Evolutionary conservation across 2,329 filamentous ascomycete genomes (phyloP).

Genomic region (Nannizzia gypsea): DNA sequence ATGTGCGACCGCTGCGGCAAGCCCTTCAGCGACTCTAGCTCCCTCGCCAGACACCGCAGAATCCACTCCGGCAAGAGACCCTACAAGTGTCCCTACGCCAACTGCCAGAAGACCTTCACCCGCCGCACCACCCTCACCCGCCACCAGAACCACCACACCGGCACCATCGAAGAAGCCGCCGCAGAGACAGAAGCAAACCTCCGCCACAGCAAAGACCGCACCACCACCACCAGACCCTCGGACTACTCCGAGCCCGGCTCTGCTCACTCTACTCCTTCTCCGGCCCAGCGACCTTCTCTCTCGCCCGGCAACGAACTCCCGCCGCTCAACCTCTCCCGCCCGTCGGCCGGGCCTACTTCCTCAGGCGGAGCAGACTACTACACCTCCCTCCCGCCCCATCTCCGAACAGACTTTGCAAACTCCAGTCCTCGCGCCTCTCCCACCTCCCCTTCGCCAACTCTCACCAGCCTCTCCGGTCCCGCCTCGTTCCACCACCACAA

Average conservation of each 20-base stretch:
- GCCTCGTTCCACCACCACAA: slow-evolving; percentile 25
- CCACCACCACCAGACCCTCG: slow-evolving; percentile 23
- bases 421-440: slow-evolving; percentile 44
- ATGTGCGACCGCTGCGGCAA: slow-evolving; percentile 96
- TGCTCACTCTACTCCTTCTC: slow-evolving; percentile 59
- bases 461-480: slow-evolving; percentile 44
- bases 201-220: slow-evolving; percentile 41
- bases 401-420: slow-evolving; percentile 61
- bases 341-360: slow-evolving; percentile 36
- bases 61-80: slow-evolving; percentile 93
- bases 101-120: slow-evolving; percentile 98
- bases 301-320: slow-evolving; percentile 68
- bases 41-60: slow-evolving; percentile 78
- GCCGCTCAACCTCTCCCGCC: slow-evolving; percentile 57
- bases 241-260: slow-evolving; percentile 37
- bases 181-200: slow-evolving; percentile 78
- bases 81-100: slow-evolving; percentile 93
- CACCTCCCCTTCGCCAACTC: slow-evolving; percentile 47
- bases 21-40: slow-evolving; percentile 95
- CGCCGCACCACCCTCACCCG: slow-evolving; percentile 87
- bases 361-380: slow-evolving; percentile 47
- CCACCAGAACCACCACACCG: slow-evolving; percentile 91
- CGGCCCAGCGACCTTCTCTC: slow-evolving; percentile 67
- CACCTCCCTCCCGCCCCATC: slow-evolving; percentile 68
- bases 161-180: slow-evolving; percentile 86